Base-by-base conservation (phyloP, 192 early-diverging fungal species). In the Mortierella alpina region DNA sequence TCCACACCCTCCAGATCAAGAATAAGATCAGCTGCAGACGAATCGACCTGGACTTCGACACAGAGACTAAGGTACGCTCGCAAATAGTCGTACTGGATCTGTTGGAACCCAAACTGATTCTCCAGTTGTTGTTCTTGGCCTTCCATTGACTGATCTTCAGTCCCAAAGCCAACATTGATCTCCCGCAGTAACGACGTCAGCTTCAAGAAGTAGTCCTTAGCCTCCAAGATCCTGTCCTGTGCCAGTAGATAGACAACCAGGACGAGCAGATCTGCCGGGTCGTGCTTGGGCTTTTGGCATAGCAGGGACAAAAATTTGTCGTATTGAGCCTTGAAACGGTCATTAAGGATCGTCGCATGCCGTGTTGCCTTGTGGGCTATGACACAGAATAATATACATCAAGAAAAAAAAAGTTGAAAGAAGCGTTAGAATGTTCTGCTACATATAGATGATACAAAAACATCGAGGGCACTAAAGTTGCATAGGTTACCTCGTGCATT, bases 201-300 rank as follows among this genome's bases (percentile, higher is more conserved):
- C 13, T 51, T 71, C 54, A 39, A 17, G 23, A 79, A 79, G 5
- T 71, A 42, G 10, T 66, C 17, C 22, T 79, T 79, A 17, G 83
- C 85, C 40, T 88, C 87, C 9, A 64, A 52, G 50, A 88, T 70
- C 18, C 87, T 70, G 10, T 86, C 87, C 73, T 88, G 87, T 15
- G 80, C 66, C 12, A 88, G 10, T 4, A 88, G 65, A 58, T 88
- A 88, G 0, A 86, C 53, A 12, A 68, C 69, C 56, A 86, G 22
- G 22, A 82, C 68, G 7, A 85, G 47, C 8, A 83, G 56, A 63
- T 88, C 87, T 12, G 52, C 54, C 5, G 54, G 46, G 39, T 72
- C 66, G 20, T 72, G 70, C 5, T 17, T 12, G 7, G 68, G 66
- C 46, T 84, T 84, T 8, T 78, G 70, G 45, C 59, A 48, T 0